Percentiles rank a stretch among this genome's conserved stretches.
Evolutionary conservation across 768 basidiomycete species (phyloP).

Genomic region (Leccinellum albellum): DNA sequence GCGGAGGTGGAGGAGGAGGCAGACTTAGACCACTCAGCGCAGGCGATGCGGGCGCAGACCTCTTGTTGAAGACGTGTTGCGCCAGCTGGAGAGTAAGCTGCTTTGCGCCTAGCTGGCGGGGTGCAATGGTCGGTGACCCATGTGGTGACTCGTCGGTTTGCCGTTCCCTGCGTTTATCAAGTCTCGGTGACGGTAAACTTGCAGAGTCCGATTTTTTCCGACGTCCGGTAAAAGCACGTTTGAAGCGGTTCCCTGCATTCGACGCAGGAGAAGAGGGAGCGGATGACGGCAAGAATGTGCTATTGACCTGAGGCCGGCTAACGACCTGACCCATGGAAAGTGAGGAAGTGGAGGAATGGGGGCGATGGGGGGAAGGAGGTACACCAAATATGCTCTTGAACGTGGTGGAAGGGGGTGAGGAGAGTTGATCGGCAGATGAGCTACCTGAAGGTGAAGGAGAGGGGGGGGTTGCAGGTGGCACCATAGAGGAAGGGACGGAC

Average conservation of each 20-base stretch:
- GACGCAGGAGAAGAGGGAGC: slow-evolving; percentile 22
- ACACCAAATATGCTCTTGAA: slow-evolving; percentile 30
- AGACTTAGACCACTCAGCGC: slow-evolving; percentile 28
- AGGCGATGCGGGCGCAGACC: slow-evolving; percentile 31
- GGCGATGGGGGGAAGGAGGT: slow-evolving; percentile 23
- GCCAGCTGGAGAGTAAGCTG: slow-evolving; percentile 41
- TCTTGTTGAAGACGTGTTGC: slow-evolving; percentile 46
- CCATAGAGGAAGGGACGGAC: slow-evolving; percentile 39
- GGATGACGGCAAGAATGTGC: slow-evolving; percentile 26
- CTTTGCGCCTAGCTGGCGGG: slow-evolving; percentile 29
- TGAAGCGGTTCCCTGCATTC: slow-evolving; percentile 27
- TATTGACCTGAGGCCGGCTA: slow-evolving; percentile 30
- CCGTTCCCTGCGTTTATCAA: slow-evolving; percentile 18
- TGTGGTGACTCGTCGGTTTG: slow-evolving; percentile 17
- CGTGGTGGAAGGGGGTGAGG: slow-evolving; percentile 34
- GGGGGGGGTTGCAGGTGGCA: slow-evolving; percentile 34
- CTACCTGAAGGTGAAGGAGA: slow-evolving; percentile 43
- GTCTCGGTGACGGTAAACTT: slow-evolving; percentile 19
- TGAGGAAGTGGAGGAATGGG: slow-evolving; percentile 24
- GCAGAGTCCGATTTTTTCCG: slow-evolving; percentile 31
- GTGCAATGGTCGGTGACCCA: slow-evolving; percentile 7
- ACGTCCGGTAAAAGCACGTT: slow-evolving; percentile 31
- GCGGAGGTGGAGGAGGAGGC: slow-evolving; percentile 37
- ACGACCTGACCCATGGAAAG: slow-evolving; percentile 33
- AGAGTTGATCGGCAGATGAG: slow-evolving; percentile 40